Base-by-base conservation (phyloP, 1,139 yeast species). In the Candida tropicalis region DNA sequence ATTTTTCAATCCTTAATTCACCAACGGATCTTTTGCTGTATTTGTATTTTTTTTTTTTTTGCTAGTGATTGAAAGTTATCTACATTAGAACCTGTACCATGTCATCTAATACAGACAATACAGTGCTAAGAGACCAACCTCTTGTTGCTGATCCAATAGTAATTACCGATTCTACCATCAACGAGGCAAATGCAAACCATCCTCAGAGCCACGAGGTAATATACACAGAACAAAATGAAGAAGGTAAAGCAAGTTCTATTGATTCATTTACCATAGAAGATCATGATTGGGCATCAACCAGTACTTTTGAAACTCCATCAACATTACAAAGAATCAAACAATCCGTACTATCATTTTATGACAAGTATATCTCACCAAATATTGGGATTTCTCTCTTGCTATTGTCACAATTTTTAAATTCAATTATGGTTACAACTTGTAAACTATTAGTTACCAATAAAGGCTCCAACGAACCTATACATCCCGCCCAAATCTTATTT, bases 401-500 rank as follows among this genome's bases (percentile, higher is more conserved):
- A n/a, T 44, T 75, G 7, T 74, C 87, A 1, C 95, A 86, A 57
- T 69, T 87, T 40, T 84, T 84, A 69, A 87, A 84, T 60, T 80
- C 91, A 4, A 62, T 82, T 35, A 88, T 88, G 96, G 78, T 84
- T 7, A 77, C 84, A 10, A 75, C 87, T 5, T 84, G 95, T 51
- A 84, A 87, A 57, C 63, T 88, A 18, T 65, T 88, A 39, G 87
- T 83, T 47, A 79, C 86, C 2, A 87, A 84, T 51, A 69, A 75
- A 18, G 78, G 73, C 44, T 72, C 74, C 46, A 67, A 64, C 20
- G 72, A 72, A 2, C 84, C 85, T 6, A 77, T 87, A 51, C 84
- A 85, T 56, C 95, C 96, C 1, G 64, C 87, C 28, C 95, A 88
- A 62, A 84, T 88, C 42, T 67, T 90, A 35, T 79, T 87, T 55